Evolutionary conservation across 139 green algal species (phyloP).

Genomic region (Eudorina sp.): DNA sequence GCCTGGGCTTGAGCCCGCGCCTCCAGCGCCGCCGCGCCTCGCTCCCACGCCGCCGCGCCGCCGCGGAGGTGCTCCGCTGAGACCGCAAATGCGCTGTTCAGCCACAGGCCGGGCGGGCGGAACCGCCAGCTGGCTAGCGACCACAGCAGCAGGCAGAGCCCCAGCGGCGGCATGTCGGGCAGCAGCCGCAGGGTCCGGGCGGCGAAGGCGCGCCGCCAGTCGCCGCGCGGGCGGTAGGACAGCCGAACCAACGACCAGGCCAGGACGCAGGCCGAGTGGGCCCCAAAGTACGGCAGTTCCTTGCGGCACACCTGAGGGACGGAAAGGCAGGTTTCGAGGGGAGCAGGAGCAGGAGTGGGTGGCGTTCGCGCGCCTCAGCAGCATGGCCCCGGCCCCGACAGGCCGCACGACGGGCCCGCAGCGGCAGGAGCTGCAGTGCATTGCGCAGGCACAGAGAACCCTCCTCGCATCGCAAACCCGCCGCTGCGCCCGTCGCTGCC

Average conservation of each 20-base stretch:
- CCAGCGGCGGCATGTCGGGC: background rate
- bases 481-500: too few species aligned
- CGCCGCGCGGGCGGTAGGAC: background rate
- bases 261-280: constrained; percentile 6
- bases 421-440: too few species aligned
- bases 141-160: constrained; percentile 27
- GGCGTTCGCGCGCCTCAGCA: too few species aligned
- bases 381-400: too few species aligned
- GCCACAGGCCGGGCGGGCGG: background rate
- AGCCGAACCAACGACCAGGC: constrained; percentile 18
- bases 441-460: too few species aligned
- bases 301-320: constrained; percentile 24
- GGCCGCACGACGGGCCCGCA: too few species aligned
- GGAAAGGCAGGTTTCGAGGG: background rate
- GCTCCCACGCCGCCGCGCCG: background rate
- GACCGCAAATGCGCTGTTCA: background rate
- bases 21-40: constrained; percentile 6
- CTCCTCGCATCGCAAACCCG: too few species aligned
- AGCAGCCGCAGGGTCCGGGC: background rate
- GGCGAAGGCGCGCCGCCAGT: constrained; percentile 8
- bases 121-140: background rate
- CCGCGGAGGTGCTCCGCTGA: background rate
- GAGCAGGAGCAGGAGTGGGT: too few species aligned
- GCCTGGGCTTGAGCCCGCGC: too few species aligned
- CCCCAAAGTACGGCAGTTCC: constrained; percentile 4